Evolutionary conservation across 345 rosid genomes (phyloP).

Genomic region (Eucalyptus polybractea): DNA sequence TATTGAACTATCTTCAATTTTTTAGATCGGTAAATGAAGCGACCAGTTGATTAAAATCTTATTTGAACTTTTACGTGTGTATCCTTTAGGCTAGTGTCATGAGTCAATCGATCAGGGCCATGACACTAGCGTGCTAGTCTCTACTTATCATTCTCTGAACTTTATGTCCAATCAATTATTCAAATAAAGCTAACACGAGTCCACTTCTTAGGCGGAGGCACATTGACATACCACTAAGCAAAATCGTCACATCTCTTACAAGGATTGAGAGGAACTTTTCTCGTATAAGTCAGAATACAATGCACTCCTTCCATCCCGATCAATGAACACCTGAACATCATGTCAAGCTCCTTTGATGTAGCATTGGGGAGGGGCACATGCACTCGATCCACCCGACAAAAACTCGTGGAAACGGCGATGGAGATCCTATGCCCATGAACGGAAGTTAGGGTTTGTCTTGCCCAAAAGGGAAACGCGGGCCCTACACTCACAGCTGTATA

Average conservation of each 20-base stretch:
- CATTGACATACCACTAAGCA: not conserved
- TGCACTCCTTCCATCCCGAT: not conserved
- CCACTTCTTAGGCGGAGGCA: not conserved
- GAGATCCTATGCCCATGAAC: not conserved
- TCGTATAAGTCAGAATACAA: not conserved
- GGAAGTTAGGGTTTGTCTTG: slow-evolving; percentile 5
- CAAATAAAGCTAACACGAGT: not conserved
- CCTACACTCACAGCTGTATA: slow-evolving; percentile 11
- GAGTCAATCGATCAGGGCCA: not conserved
- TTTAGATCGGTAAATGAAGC: not conserved
- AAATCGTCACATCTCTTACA: not conserved
- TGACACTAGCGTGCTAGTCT: not conserved
- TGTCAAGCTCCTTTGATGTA: not conserved
- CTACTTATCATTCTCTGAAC: not conserved
- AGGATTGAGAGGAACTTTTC: not conserved
- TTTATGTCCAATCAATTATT: not conserved
- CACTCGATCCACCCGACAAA: not conserved
- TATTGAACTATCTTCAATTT: not conserved
- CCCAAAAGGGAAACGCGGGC: slow-evolving; percentile 17
- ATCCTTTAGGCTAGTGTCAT: not conserved
- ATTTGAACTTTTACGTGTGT: not conserved
- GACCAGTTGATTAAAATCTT: not conserved
- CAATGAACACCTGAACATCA: not conserved
- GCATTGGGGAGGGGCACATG: not conserved
- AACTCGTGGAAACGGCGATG: not conserved